Conservation (phyloP, 345 rosid genomes). For the Ricinus communis region DNA sequence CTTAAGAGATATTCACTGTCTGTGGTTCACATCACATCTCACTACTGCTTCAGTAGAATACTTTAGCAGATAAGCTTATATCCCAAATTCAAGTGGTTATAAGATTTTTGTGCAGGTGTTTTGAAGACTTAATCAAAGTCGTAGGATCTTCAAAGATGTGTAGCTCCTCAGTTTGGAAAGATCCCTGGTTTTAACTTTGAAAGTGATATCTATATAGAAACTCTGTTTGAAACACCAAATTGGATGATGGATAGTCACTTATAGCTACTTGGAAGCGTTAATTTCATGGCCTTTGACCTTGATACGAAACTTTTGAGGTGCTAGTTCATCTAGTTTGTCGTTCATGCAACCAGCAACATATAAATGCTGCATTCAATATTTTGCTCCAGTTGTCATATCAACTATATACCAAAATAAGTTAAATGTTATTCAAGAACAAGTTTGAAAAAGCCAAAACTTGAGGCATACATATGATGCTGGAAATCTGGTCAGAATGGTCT, state of each 20-base stretch:
- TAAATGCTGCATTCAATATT: neutral
- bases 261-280: no score
- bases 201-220: neutral
- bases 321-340: conserved; percentile 5
- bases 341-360: neutral
- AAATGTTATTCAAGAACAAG: neutral
- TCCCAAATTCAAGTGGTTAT: no score
- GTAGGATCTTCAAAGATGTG: neutral
- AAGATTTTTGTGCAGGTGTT: no score
- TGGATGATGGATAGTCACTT: no score
- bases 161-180: neutral
- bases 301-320: neutral
- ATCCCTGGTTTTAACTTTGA: neutral
- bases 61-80: no score
- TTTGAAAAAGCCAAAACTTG: neutral
- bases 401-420: neutral
- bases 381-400: neutral
- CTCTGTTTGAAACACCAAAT: neutral
- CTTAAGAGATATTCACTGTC: no score
- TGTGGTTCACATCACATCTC: no score
- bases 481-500: neutral
- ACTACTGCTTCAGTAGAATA: no score
- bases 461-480: neutral
- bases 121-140: neutral
- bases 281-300: no score